Percentiles rank a stretch among this genome's conserved stretches.
Conservation (phyloP, 257 asterid genomes). For the Schizonepeta tenuifolia region DNA sequence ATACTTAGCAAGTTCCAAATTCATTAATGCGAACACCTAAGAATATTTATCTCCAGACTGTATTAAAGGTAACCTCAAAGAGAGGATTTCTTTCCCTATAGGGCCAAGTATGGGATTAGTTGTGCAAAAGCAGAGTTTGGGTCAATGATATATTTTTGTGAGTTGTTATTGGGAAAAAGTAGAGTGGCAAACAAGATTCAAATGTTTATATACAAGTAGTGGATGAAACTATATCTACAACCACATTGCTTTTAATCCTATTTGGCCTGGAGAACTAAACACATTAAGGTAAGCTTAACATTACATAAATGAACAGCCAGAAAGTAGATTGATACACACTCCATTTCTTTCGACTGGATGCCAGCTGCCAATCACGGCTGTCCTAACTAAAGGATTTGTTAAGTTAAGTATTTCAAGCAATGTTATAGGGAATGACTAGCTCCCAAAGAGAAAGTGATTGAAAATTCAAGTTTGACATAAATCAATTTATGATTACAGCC, state of each 20-base stretch:
- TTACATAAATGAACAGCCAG: too few relatives aligned
- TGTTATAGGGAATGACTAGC: neutral
- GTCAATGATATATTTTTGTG: neutral
- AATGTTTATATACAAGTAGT: neutral
- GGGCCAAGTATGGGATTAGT: too few relatives aligned
- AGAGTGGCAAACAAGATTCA: neutral
- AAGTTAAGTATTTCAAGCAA: neutral
- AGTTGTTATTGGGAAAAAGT: neutral
- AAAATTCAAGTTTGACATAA: neutral
- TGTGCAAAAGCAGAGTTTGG: too few relatives aligned
- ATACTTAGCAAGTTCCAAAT: neutral
- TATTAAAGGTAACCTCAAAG: neutral
- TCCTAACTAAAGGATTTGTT: too few relatives aligned
- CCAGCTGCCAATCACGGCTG: too few relatives aligned
- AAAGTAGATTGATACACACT: neutral
- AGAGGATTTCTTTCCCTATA: neutral
- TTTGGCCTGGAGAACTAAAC: neutral
- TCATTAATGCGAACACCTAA: neutral
- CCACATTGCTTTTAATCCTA: neutral
- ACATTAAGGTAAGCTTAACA: too few relatives aligned
- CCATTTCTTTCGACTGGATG: neutral
- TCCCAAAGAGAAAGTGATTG: neutral
- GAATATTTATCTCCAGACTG: neutral
- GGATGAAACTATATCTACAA: neutral
- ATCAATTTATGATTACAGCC: neutral